These are phyloP conservation scores for Torulaspora microellipsoides DNA, from an alignment of 805 yeast species.

Conservation along the genomic window DNA sequence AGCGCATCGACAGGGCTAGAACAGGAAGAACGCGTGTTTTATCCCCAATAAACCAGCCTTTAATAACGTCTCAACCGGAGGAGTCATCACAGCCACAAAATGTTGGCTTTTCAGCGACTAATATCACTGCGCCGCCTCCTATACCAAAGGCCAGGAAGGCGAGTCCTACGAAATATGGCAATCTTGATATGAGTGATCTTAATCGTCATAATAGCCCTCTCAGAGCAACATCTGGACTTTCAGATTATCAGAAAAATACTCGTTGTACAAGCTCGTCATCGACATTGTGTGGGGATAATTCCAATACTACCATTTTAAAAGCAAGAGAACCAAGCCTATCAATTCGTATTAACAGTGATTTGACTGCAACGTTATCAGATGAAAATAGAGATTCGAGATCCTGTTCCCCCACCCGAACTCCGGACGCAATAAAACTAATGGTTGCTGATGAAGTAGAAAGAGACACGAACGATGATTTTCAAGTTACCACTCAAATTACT, in stretches of 20 bases:
- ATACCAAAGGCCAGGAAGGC: conserved; percentile 28
- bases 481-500: background rate
- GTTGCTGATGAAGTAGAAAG: conserved; percentile 16
- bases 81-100: background rate
- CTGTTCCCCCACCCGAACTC: conserved; percentile 13
- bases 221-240: conserved; percentile 4
- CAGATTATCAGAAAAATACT: background rate
- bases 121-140: conserved; percentile 14
- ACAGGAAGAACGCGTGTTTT: conserved; percentile 6
- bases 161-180: conserved; percentile 19
- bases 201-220: conserved; percentile 12
- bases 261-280: conserved; percentile 11
- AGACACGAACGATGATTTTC: conserved; percentile 1
- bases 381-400: conserved; percentile 13
- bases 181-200: conserved; percentile 8
- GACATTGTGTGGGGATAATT: conserved; percentile 8
- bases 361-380: conserved; percentile 13
- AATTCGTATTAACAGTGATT: conserved; percentile 17
- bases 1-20: conserved; percentile 13
- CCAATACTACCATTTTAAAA: conserved; percentile 9
- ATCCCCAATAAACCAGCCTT: conserved; percentile 4
- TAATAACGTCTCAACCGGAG: background rate
- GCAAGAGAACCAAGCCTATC: conserved; percentile 15
- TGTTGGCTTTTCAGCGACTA: background rate
- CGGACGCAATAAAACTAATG: conserved; percentile 18